A percentile compares a stretch with the other conserved stretches of the same genome.
Evolutionary conservation across 73 alveolate species (phyloP).

Genomic region (Blepharisma japonicum): DNA sequence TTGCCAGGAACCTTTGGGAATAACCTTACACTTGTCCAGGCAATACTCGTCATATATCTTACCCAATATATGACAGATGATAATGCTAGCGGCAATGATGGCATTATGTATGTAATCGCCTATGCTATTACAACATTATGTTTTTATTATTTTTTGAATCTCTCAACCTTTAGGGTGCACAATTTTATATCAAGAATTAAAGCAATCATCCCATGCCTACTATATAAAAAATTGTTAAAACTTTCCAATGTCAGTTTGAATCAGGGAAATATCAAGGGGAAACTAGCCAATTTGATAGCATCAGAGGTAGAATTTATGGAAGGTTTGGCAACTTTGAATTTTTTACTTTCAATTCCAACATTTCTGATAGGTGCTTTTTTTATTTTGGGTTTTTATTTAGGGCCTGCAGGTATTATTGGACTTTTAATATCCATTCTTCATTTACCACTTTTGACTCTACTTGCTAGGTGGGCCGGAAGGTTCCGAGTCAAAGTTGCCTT

Average conservation of each 20-base stretch:
- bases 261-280: neutral
- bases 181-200: neutral
- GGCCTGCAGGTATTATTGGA: neutral
- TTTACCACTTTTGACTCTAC: neutral
- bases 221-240: neutral
- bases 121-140: neutral
- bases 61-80: neutral
- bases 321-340: neutral
- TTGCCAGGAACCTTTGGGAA: neutral
- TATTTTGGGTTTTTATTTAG: neutral
- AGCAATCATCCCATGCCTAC: neutral
- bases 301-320: conserved; percentile 4
- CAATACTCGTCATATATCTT: neutral
- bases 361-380: neutral
- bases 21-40: neutral
- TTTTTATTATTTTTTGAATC: neutral
- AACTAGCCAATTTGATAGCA: neutral
- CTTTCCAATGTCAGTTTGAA: neutral
- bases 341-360: neutral
- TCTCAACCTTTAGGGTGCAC: neutral
- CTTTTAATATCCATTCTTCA: neutral
- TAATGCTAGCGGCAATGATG: neutral
- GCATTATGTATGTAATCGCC: neutral
- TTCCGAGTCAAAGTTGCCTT: neutral
- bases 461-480: neutral